Evolutionary conservation across 176 grass and related monocot genomes (phyloP).

Genomic region (Triticum turgidum): DNA sequence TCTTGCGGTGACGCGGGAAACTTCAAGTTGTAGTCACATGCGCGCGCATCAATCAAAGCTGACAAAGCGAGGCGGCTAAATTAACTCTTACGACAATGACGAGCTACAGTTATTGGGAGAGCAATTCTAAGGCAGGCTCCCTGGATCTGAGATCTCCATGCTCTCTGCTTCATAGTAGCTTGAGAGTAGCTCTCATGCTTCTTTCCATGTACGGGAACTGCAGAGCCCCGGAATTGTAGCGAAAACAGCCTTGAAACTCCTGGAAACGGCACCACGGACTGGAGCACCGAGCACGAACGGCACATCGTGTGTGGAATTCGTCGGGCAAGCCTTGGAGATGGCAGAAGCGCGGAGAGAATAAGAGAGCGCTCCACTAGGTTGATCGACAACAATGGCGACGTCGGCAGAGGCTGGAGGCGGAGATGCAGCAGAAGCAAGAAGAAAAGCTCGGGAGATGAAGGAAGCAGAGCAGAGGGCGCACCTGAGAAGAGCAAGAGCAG

Average conservation of each 20-base stretch:
- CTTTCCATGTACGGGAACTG: not conserved
- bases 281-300: not conserved
- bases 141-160: constrained; percentile 7
- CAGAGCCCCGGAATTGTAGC: not conserved
- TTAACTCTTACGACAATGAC: constrained; percentile 21
- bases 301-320: too few relatives aligned
- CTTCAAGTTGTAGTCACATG: not conserved
- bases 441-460: not conserved
- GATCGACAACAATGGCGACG: not conserved
- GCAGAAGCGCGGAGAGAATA: not conserved
- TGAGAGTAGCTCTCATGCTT: not conserved
- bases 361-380: not conserved
- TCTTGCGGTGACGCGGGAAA: not conserved
- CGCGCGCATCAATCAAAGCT: not conserved
- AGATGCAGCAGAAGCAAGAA: not conserved
- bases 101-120: too few relatives aligned
- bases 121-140: not conserved
- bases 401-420: not conserved
- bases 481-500: constrained; percentile 45
- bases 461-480: constrained; percentile 2
- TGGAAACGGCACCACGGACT: not conserved
- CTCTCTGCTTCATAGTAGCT: not conserved
- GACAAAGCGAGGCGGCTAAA: not conserved
- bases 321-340: not conserved
- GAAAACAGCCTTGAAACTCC: not conserved